Evolutionary conservation across 305 asterid species (phyloP).

Genomic region (Ilex paraguariensis): DNA sequence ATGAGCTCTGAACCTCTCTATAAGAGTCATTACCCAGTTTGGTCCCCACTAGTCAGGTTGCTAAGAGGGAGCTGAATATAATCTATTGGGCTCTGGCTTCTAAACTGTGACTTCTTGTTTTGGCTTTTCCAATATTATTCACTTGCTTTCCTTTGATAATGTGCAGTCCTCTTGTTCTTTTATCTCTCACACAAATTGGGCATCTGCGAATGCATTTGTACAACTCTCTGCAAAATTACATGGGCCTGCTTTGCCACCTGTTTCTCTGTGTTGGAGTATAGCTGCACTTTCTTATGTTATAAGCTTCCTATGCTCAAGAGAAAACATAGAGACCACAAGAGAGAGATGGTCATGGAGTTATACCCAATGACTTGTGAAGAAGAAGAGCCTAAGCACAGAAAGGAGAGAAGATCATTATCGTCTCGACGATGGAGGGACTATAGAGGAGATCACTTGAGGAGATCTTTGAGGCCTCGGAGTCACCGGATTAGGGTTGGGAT

Average conservation of each 20-base stretch:
- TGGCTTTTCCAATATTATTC: not conserved
- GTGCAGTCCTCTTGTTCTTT: slow-evolving; percentile 64
- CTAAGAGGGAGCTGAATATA: no score
- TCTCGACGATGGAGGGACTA: slow-evolving; percentile 22
- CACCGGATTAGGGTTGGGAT: slow-evolving; percentile 31
- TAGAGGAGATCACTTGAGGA: slow-evolving; percentile 46
- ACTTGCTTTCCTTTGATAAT: not conserved
- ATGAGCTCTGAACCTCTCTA: no score
- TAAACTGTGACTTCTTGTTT: no score
- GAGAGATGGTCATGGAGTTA: slow-evolving; percentile 29
- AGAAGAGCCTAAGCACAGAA: slow-evolving; percentile 12
- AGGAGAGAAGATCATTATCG: slow-evolving; percentile 14
- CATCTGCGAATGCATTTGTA: slow-evolving; percentile 63
- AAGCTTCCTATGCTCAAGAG: slow-evolving; percentile 41
- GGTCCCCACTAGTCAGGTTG: no score
- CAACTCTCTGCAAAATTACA: slow-evolving; percentile 28
- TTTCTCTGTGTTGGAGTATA: slow-evolving; percentile 38
- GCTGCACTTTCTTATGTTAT: slow-evolving; percentile 49
- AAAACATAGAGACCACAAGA: slow-evolving; percentile 19
- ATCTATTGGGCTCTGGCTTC: no score
- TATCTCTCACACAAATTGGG: slow-evolving; percentile 64
- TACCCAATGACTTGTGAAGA: slow-evolving; percentile 24
- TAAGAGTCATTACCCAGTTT: no score
- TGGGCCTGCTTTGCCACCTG: slow-evolving; percentile 47
- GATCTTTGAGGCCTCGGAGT: slow-evolving; percentile 50